Percentiles rank a stretch among this genome's conserved stretches.
Conservation (phyloP, 148 eudicot species). For the Fagopyrum esculentum region DNA sequence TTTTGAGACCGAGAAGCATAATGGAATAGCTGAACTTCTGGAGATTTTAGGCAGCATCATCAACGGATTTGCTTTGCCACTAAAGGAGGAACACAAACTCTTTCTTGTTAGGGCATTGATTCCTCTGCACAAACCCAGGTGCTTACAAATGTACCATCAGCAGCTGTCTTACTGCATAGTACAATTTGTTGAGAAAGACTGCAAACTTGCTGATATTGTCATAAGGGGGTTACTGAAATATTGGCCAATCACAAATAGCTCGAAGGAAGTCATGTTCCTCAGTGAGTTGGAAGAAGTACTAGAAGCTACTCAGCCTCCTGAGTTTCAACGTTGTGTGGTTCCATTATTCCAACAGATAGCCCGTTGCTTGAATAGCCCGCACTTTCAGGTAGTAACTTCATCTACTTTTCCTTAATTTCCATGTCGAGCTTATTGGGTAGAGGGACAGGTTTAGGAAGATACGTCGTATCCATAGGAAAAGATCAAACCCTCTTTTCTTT, state of each 20-base stretch:
- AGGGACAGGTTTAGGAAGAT: not conserved
- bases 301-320: slow-evolving; percentile 13
- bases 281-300: slow-evolving; percentile 15
- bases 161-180: slow-evolving; percentile 14
- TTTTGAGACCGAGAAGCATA: slow-evolving; percentile 13
- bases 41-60: slow-evolving; percentile 16
- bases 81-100: slow-evolving; percentile 18
- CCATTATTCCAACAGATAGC: slow-evolving; percentile 12
- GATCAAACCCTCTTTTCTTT: not conserved
- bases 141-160: slow-evolving; percentile 14
- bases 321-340: slow-evolving; percentile 14
- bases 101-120: slow-evolving; percentile 8
- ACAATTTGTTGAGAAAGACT: slow-evolving; percentile 16
- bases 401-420: not conserved
- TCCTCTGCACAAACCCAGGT: slow-evolving; percentile 16
- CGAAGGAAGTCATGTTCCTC: slow-evolving; percentile 14
- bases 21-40: slow-evolving; percentile 12
- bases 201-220: slow-evolving; percentile 14
- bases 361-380: slow-evolving; percentile 12
- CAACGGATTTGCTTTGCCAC: slow-evolving; percentile 16
- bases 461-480: not conserved
- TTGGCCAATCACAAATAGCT: slow-evolving; percentile 19
- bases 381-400: slow-evolving; percentile 8
- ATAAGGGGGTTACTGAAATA: slow-evolving; percentile 15
- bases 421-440: not conserved